Percentiles rank a stretch among this genome's conserved stretches.
phyloP scores from a whole-genome alignment of 345 rosid genomes.

The Brassica rapa region DNA sequence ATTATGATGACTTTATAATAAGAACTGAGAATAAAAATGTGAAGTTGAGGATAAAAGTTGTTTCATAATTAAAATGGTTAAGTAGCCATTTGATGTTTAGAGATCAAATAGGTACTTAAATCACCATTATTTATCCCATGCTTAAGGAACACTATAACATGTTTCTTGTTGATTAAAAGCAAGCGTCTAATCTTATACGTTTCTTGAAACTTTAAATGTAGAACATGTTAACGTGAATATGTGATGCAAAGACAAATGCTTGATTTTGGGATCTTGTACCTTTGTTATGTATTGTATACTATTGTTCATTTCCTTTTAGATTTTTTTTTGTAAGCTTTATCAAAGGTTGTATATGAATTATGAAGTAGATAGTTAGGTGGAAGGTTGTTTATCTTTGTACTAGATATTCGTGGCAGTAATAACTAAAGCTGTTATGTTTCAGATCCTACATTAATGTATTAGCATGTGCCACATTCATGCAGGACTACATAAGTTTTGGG shows the following conservation, averaged over 20 bases:
- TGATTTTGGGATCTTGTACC: neutral
- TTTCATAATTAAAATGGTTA: neutral
- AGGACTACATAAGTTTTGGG: neutral
- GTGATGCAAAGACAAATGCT: conserved; percentile 13
- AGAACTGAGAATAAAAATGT: neutral
- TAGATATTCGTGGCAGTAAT: neutral
- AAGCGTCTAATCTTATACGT: neutral
- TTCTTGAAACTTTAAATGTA: neutral
- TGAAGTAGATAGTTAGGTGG: neutral
- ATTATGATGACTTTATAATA: neutral
- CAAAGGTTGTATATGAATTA: neutral
- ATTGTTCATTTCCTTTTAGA: neutral
- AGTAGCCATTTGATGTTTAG: neutral
- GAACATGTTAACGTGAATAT: neutral
- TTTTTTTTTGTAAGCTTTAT: neutral
- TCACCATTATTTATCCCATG: neutral
- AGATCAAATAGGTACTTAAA: neutral
- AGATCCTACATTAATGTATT: neutral
- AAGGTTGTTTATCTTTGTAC: neutral
- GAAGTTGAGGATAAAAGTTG: neutral
- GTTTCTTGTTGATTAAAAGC: conserved; percentile 7
- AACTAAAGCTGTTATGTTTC: neutral
- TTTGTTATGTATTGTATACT: neutral
- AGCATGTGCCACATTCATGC: neutral
- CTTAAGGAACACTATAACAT: neutral